Evolutionary conservation across 345 rosid species (phyloP).

Genomic region (Syzygium jambos): DNA sequence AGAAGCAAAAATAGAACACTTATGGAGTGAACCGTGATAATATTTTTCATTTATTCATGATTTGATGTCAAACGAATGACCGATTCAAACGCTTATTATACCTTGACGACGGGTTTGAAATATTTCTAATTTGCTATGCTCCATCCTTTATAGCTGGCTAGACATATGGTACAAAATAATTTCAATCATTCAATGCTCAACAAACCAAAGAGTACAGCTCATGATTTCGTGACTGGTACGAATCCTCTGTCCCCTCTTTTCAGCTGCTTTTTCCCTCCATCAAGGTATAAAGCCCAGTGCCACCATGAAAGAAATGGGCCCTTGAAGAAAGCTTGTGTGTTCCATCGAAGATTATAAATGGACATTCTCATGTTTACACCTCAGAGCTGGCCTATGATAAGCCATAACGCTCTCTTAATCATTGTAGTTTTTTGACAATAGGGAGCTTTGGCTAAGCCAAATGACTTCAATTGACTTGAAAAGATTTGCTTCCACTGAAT

Average conservation of each 20-base stretch:
- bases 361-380: neutral
- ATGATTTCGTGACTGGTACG: neutral
- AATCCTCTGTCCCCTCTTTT: neutral
- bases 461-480: neutral
- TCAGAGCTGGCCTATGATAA: neutral
- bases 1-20: neutral
- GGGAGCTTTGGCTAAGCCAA: neutral
- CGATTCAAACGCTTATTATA: accelerated
- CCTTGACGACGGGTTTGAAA: neutral
- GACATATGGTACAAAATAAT: neutral
- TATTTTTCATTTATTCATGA: neutral
- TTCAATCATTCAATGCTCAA: neutral
- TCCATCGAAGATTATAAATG: neutral
- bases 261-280: too few relatives aligned
- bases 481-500: neutral
- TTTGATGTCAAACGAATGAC: accelerated
- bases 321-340: neutral
- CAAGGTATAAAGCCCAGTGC: neutral
- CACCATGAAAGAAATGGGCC: neutral
- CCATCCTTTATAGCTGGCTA: neutral
- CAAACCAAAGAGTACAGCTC: neutral
- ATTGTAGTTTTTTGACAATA: neutral
- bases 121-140: neutral
- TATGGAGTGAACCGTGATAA: accelerated
- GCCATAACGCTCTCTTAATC: neutral